Evolutionary conservation across 805 yeast species (phyloP).

Genomic region (Pichia phayaonensis): DNA sequence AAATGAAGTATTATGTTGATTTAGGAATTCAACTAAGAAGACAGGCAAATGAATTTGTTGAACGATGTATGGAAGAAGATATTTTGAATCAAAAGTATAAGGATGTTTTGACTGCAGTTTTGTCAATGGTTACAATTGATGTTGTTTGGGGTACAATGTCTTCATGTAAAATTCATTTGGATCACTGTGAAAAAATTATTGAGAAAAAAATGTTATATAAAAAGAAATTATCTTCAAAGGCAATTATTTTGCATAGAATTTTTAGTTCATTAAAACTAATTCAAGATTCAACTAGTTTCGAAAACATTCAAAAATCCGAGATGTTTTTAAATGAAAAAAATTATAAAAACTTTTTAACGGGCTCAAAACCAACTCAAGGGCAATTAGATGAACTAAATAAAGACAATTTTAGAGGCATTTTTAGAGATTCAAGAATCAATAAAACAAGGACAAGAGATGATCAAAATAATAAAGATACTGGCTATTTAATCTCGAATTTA

Average conservation of each 20-base stretch:
- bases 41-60: conserved; percentile 65
- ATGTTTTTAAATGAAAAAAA: conserved; percentile 30
- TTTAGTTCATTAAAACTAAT: conserved; percentile 67
- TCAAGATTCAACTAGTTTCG: conserved; percentile 65
- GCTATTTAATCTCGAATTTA: conserved; percentile 2
- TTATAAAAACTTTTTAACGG: conserved; percentile 27
- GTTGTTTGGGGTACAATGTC: conserved; percentile 89
- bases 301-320: conserved; percentile 28
- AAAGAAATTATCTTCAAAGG: conserved; percentile 64
- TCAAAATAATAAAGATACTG: not conserved
- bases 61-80: conserved; percentile 46
- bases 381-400: conserved; percentile 20
- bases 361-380: conserved; percentile 22
- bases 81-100: conserved; percentile 62
- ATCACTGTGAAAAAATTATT: conserved; percentile 70
- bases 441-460: conserved; percentile 2
- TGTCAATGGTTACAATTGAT: conserved; percentile 83
- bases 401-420: conserved; percentile 20
- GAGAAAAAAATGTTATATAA: conserved; percentile 59
- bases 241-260: conserved; percentile 68
- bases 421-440: conserved; percentile 12
- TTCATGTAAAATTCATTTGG: conserved; percentile 68
- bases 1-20: conserved; percentile 62
- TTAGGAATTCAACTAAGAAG: conserved; percentile 67
- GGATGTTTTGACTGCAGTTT: conserved; percentile 73